Base-by-base conservation (phyloP, 1,139 yeast species). In the Pichia sp. region DNA sequence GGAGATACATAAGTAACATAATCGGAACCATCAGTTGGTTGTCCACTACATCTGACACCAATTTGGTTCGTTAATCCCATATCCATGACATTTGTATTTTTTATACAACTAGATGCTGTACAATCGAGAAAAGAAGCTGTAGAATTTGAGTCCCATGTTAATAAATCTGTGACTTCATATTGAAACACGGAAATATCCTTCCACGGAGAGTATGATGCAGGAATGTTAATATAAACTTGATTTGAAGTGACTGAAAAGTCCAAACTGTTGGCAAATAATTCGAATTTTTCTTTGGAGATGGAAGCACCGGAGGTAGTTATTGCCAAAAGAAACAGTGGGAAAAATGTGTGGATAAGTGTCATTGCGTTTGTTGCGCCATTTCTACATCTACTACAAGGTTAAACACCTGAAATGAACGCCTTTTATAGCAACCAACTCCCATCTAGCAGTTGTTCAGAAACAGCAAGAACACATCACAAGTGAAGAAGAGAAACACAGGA, bases 1-100 rank as follows among this genome's bases (percentile, higher is more conserved):
- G 53, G 53, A 19, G 53, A 50, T 8, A 44, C 11, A 31, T 46
- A 50, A 13, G 41, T 50, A 27, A 50, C 6, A 14, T 13, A 25
- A 22, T 39, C 10, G 13, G 5, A 39, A 22, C 22, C 28, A 3
- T 3, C 14, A 16, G 13, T 25, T 39, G 42, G 29, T 14, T 39
- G 42, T 6, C 28, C 28, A 18, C 5, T 14, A 14, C 22, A 39
- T 22, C 13, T 18, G 25, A 16, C 11, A 14, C 42, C 42, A 25
- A 39, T 13, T 39, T 39, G 42, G 14, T 39, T 39, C 7, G 42
- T 22, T 22, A 39, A 39, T 14, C 28, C 28, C 28, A 39, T 13
- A 14, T 39, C 29, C 14, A 5, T 22, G 13, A 39, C 28, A 39
- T 25, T 39, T 2, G n/a, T 3, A 22, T 14, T 18, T 3, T 13